Percentiles rank a stretch among this genome's conserved stretches.
phyloP scores from a whole-genome alignment of 140 eudicot species.

The Cichorium intybus region DNA sequence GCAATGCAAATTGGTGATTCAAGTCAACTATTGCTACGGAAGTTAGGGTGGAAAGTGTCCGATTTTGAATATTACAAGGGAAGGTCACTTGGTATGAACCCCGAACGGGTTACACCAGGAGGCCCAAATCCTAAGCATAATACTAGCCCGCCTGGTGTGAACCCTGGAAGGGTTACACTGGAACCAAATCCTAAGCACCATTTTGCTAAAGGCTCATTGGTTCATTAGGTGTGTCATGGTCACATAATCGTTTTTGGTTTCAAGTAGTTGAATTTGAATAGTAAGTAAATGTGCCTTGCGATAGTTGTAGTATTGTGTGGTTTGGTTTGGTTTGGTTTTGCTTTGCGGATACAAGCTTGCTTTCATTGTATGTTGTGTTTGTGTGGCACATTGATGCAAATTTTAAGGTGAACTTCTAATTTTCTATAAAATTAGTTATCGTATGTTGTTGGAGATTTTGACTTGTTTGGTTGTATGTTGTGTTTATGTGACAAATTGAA shows the following conservation, averaged over 20 bases:
- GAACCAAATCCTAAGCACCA: slow-evolving; percentile 51
- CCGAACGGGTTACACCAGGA: too few relatives aligned
- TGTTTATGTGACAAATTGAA: too few relatives aligned
- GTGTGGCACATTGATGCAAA: slow-evolving; percentile 10
- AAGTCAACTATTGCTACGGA: slow-evolving; percentile 29
- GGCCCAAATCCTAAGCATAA: too few relatives aligned
- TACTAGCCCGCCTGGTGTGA: too few relatives aligned
- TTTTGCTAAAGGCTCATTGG: slow-evolving; percentile 10
- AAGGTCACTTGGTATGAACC: slow-evolving; percentile 43
- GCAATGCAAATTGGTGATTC: slow-evolving; percentile 1
- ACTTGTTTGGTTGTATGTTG: too few relatives aligned
- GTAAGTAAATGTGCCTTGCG: background rate
- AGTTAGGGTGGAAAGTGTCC: slow-evolving; percentile 30
- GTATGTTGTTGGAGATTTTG: too few relatives aligned
- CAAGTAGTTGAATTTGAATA: slow-evolving; percentile 8
- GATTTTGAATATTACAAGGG: slow-evolving; percentile 36
- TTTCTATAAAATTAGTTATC: too few relatives aligned
- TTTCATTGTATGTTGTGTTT: background rate
- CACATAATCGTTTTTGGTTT: background rate
- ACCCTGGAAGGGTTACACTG: slow-evolving; percentile 34
- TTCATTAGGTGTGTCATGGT: slow-evolving; percentile 10
- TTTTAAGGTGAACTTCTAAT: background rate
- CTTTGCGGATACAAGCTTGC: slow-evolving; percentile 14
- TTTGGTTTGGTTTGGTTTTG: slow-evolving; percentile 4
- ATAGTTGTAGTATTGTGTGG: background rate